These are phyloP conservation scores for Ailanthus altissimus DNA, from an alignment of 345 rosid genomes.

Conservation along the genomic window DNA sequence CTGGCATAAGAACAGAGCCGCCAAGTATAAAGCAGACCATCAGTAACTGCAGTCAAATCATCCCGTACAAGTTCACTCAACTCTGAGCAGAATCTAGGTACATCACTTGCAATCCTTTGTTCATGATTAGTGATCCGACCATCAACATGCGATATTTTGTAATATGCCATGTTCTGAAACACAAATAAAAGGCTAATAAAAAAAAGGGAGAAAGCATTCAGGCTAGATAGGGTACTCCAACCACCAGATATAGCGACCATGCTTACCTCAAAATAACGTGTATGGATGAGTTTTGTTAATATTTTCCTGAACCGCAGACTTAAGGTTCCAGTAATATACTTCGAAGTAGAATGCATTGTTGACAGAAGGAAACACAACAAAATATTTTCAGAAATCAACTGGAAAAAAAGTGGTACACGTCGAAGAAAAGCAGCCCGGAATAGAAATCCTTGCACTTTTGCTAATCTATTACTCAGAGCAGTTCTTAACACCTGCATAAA, in stretches of 20 bases:
- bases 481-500: constrained; percentile 79
- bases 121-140: constrained; percentile 90
- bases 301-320: constrained; percentile 89
- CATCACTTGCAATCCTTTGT: constrained; percentile 94
- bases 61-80: constrained; percentile 92
- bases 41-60: constrained; percentile 87
- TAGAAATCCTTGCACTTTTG: constrained; percentile 97
- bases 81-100: constrained; percentile 94
- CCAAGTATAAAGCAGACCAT: constrained; percentile 90
- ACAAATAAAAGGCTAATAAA: constrained; percentile 22
- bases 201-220: constrained; percentile 8
- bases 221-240: neutral
- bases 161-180: constrained; percentile 95
- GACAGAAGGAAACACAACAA: constrained; percentile 86
- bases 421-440: constrained; percentile 95
- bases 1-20: constrained; percentile 95
- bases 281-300: constrained; percentile 87
- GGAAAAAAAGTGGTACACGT: constrained; percentile 81
- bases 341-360: constrained; percentile 79
- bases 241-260: neutral
- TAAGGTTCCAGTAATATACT: constrained; percentile 82
- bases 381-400: constrained; percentile 87
- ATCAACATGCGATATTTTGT: constrained; percentile 96
- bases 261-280: constrained; percentile 82
- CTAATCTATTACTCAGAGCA: constrained; percentile 88